These are phyloP conservation scores for Jamesozyma jinghongensis DNA, from an alignment of 805 yeast genomes.

Conservation along the genomic window DNA sequence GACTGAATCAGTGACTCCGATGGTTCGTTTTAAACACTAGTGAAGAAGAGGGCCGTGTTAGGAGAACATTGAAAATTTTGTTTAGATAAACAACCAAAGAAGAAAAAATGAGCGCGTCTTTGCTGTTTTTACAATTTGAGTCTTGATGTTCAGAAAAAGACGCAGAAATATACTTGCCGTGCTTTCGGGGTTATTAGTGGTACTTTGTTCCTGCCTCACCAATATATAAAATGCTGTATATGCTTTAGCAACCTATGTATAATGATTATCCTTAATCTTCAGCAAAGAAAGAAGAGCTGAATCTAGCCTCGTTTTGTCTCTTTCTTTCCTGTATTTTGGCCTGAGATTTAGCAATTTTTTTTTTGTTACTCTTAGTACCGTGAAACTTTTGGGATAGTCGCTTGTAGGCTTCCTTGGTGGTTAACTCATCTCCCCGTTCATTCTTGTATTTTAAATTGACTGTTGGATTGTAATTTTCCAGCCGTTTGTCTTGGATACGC, in stretches of 20 bases:
- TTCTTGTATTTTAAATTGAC: conserved; percentile 50
- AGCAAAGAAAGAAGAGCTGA: not conserved
- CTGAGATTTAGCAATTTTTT: conserved; percentile 17
- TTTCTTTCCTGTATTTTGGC: conserved; percentile 19
- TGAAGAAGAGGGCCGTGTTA: too few species aligned
- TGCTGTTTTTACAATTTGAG: too few species aligned
- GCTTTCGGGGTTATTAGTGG: too few species aligned
- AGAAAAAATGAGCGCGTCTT: too few species aligned
- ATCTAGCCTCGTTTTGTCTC: not conserved
- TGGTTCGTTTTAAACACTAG: too few species aligned
- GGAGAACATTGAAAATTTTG: too few species aligned
- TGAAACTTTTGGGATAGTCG: conserved; percentile 71
- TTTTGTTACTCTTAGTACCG: conserved; percentile 37
- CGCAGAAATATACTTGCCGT: too few species aligned
- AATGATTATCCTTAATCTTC: not conserved
- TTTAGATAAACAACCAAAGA: too few species aligned
- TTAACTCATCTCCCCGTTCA: conserved; percentile 48
- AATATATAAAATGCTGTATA: too few species aligned
- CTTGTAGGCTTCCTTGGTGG: conserved; percentile 67
- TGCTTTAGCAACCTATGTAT: not conserved
- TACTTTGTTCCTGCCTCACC: too few species aligned
- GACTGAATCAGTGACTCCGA: too few species aligned
- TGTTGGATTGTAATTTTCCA: conserved; percentile 36
- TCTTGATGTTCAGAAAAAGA: too few species aligned
- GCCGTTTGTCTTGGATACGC: conserved; percentile 25